phyloP scores from a whole-genome alignment of 140 eudicot genomes.

The Senecio squalidus region DNA sequence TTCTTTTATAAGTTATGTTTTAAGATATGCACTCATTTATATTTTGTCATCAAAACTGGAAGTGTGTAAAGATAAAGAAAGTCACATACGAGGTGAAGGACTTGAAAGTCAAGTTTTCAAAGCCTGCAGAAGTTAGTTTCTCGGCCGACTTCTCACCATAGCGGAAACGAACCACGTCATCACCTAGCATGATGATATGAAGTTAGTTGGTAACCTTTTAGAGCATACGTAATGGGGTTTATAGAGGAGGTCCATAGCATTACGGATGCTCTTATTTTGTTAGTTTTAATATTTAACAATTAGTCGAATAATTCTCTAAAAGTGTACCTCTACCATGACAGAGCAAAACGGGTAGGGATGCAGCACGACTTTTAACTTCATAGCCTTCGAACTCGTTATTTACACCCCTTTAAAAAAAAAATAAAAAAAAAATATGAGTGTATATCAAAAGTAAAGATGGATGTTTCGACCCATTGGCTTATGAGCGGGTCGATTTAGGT shows the following conservation, averaged over 20 bases:
- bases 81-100: slow-evolving; percentile 47
- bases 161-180: slow-evolving; percentile 60
- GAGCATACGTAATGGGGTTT: no score
- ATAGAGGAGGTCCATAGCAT: no score
- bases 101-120: slow-evolving; percentile 61
- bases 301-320: not conserved
- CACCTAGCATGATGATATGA: slow-evolving; percentile 32
- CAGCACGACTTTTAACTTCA: slow-evolving; percentile 57
- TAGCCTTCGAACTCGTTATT: slow-evolving; percentile 34
- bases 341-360: slow-evolving; percentile 79
- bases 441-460: not conserved
- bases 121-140: slow-evolving; percentile 48
- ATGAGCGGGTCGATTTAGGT: not conserved
- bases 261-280: no score
- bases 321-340: slow-evolving; percentile 77
- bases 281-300: not conserved
- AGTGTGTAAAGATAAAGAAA: not conserved
- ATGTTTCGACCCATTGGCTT: not conserved
- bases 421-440: not conserved
- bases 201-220: no score
- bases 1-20: not conserved
- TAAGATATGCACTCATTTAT: not conserved
- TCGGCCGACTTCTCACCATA: slow-evolving; percentile 63
- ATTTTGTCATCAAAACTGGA: not conserved
- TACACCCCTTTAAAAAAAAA: slow-evolving; percentile 36